phyloP scores from a whole-genome alignment of 2,329 filamentous ascomycete species.

The Diaporthe vexans region DNA sequence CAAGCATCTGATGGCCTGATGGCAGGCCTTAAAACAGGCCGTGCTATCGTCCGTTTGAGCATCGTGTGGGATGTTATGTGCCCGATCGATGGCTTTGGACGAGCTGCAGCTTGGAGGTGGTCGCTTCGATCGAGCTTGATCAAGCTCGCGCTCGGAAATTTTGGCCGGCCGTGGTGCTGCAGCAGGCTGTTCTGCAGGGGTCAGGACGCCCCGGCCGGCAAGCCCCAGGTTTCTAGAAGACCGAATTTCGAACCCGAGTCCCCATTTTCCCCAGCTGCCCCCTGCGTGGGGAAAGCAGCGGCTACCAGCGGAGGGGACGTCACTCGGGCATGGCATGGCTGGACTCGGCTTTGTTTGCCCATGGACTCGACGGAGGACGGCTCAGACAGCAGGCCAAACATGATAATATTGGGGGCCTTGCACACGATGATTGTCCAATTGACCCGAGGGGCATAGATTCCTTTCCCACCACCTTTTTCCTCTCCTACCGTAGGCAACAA shows the following conservation, averaged over 20 bases:
- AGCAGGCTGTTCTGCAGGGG: conserved; percentile 9
- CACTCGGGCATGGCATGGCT: conserved; percentile 33
- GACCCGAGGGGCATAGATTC: conserved; percentile 22
- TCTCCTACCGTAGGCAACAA: conserved; percentile 48
- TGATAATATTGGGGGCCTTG: conserved; percentile 14
- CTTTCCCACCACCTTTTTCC: neutral
- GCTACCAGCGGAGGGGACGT: conserved; percentile 43
- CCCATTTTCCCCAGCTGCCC: too few species aligned
- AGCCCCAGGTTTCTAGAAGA: conserved; percentile 34
- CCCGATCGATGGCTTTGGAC: neutral
- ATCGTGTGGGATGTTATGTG: conserved; percentile 19
- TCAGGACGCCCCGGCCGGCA: conserved; percentile 27
- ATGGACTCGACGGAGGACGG: conserved; percentile 20
- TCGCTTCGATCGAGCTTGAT: neutral
- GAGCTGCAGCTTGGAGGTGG: conserved; percentile 8
- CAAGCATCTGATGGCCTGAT: conserved; percentile 53
- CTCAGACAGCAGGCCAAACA: conserved; percentile 26
- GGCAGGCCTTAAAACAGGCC: conserved; percentile 12
- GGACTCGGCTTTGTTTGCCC: conserved; percentile 34
- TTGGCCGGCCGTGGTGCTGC: conserved; percentile 19
- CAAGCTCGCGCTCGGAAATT: conserved; percentile 30
- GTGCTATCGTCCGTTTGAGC: conserved; percentile 29
- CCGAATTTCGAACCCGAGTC: neutral
- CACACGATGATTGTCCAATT: neutral
- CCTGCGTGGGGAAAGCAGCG: conserved; percentile 41